Evolutionary conservation across 1,139 yeast species (phyloP), one percentile per base, ranked within the genome.

Genomic region (Yamadazyma epiphylla): DNA sequence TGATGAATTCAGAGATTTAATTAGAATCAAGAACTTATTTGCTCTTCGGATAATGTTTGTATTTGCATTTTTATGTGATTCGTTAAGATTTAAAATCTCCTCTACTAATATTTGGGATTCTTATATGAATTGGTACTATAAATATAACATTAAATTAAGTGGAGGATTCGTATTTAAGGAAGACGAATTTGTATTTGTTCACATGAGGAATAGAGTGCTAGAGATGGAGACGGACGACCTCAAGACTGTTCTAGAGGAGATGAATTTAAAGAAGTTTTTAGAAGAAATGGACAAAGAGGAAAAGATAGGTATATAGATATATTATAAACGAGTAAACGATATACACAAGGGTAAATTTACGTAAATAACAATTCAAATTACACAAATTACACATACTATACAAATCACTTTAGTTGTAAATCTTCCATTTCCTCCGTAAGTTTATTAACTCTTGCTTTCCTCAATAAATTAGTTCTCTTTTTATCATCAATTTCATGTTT

Each of bases 371-470:
- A n/a, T n/a, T n/a, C 19, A 22, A 8, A 15, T 11, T 6, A 23
- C 10, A 13, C 13, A 23, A 9, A 9, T 10, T n/a, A n/a, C n/a
- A n/a, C n/a, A n/a, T n/a, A n/a, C n/a, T n/a, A n/a, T n/a, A 28
- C 8, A 12, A 5, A 19, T 11, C 21, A 22, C 19, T 37, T 32
- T 13, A 46, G 24, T 15, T 48, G 43, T 22, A 60, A 45, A 11
- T 49, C 55, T 13, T 53, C 53, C 39, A 63, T 44, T 30, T 56
- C 51, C 27, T 57, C 57, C 15, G 52, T 44, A n/a, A 62, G 28
- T 36, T 63, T 63, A 20, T 56, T 46, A 22, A 45, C 54, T 35
- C 69, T 48, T 7, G 65, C 70, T 39, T 62, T 63, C 34, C 59
- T 56, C 25, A 60, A 47, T 35, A 45, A 49, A 26, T 48, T 55